Evolutionary conservation across 1,284 basidiomycete genomes (phyloP).

Genomic region (Gomphus sp.): DNA sequence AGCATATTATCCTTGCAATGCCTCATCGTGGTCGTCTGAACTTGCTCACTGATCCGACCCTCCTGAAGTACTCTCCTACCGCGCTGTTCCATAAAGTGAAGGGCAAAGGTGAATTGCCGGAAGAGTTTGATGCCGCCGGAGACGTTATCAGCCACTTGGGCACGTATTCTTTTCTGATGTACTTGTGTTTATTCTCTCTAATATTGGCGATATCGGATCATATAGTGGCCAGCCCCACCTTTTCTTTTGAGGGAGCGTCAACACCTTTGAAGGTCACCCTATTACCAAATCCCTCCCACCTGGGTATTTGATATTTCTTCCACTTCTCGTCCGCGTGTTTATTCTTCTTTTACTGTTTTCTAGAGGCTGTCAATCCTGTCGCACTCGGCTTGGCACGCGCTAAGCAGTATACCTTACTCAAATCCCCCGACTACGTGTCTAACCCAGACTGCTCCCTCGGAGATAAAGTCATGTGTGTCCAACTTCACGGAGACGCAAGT

Average conservation of each 20-base stretch:
- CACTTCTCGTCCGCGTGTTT: background rate
- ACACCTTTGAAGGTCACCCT: conserved; percentile 64
- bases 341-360: background rate
- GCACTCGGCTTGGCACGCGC: conserved; percentile 85
- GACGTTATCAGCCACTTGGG: conserved; percentile 84
- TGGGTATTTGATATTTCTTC: conserved; percentile 38
- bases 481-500: conserved; percentile 84
- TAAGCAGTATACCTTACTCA: conserved; percentile 81
- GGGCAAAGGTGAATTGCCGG: conserved; percentile 64
- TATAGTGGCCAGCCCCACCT: conserved; percentile 49
- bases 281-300: conserved; percentile 82
- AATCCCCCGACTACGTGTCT: conserved; percentile 23
- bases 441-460: conserved; percentile 67
- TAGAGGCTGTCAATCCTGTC: conserved; percentile 68
- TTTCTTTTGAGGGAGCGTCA: conserved; percentile 42
- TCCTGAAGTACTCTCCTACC: conserved; percentile 57
- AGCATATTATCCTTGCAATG: conserved; percentile 71
- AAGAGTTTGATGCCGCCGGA: conserved; percentile 61
- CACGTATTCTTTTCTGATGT: conserved; percentile 20
- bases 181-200: background rate
- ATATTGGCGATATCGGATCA: background rate
- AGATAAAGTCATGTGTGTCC: conserved; percentile 80
- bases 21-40: conserved; percentile 85
- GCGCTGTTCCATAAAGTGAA: conserved; percentile 81
- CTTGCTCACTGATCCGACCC: conserved; percentile 55